Evolutionary conservation across 1,284 basidiomycete genomes (phyloP), one percentile per base, ranked within the genome.

Genomic region (Microbotryum saponariae): DNA sequence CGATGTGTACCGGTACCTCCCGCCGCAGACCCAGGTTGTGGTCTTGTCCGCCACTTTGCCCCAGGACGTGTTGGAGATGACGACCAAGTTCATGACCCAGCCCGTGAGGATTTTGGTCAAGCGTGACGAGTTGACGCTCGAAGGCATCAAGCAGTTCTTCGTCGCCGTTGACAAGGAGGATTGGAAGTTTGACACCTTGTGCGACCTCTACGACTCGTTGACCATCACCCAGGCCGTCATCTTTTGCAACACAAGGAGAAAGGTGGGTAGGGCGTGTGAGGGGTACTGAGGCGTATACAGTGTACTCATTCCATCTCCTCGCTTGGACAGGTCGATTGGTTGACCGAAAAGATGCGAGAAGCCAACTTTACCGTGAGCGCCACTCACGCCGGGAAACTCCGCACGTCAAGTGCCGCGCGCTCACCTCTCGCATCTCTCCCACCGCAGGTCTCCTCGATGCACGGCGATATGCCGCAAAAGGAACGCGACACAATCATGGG

Each of bases 111-210:
- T 99, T 74, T 86, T 98, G 66, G 96, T 98, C 77, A 97, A 98
- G 81, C 92, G 94, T 85, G 96, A 99, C 76, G 96, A 99, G 78
- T 83, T 99, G 81, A 98, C 96, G 54, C 82, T 99, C 59, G 96
- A 99, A 76, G 94, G 96, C 27, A 99, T 99, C 81, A 98, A 97
- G 77, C 96, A 99, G 76, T 99, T 99, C 82, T 98, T 97, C 78
- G 92, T 99, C 51, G 94, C 94, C 31, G 94, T 98, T 61, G 96
- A 99, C 79, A 97, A 97, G 80, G 96, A 98, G 77, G 96, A 99
- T 73, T 98, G 94, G 94, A 99, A 99, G 76, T 94, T 97, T 73
- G 96, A 98, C 78, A 98, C 94, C 0, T 82, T 99, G 23, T 97
- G 92, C 77, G 96, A 98, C 78, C 67, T 78, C 47, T 99, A 98